A percentile compares a stretch with the other conserved stretches of the same genome.
Evolutionary conservation across 306 rosid genomes (phyloP).

Genomic region (Trifolium fragiferum): DNA sequence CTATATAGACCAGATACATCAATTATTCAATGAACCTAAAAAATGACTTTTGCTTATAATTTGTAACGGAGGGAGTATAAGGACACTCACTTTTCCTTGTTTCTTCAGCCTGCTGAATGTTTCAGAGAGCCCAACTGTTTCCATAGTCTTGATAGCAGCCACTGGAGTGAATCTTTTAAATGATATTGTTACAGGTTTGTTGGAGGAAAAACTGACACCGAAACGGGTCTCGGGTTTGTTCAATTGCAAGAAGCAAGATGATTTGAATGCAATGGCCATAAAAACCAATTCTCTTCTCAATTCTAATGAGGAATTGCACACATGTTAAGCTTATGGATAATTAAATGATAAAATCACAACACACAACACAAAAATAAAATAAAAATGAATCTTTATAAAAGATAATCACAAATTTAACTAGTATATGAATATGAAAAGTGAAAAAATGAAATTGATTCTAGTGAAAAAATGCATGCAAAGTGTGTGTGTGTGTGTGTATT

Average conservation of each 20-base stretch:
- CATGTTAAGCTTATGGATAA: too few relatives aligned
- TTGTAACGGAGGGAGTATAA: background rate
- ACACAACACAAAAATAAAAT: too few relatives aligned
- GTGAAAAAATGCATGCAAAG: too few relatives aligned
- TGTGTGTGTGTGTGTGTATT: too few relatives aligned
- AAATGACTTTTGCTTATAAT: too few relatives aligned
- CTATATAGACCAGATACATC: too few relatives aligned
- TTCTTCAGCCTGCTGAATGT: conserved; percentile 70
- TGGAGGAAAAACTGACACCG: conserved; percentile 40
- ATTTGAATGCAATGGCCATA: conserved; percentile 68
- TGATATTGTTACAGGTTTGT: conserved; percentile 38
- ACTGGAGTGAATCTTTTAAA: conserved; percentile 55
- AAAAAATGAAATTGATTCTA: too few relatives aligned
- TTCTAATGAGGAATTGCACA: background rate
- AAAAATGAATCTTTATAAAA: too few relatives aligned
- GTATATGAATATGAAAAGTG: too few relatives aligned
- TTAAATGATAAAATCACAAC: too few relatives aligned
- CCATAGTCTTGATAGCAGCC: conserved; percentile 64
- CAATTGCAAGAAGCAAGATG: conserved; percentile 60
- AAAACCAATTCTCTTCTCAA: conserved; percentile 27
- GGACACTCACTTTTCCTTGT: conserved; percentile 66
- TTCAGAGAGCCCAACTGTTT: conserved; percentile 71
- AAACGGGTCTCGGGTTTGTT: conserved; percentile 52
- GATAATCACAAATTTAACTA: too few relatives aligned
- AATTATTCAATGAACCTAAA: too few relatives aligned